Base-by-base conservation (phyloP, 208 protist genomes). In the Trypanosoma avium region DNA sequence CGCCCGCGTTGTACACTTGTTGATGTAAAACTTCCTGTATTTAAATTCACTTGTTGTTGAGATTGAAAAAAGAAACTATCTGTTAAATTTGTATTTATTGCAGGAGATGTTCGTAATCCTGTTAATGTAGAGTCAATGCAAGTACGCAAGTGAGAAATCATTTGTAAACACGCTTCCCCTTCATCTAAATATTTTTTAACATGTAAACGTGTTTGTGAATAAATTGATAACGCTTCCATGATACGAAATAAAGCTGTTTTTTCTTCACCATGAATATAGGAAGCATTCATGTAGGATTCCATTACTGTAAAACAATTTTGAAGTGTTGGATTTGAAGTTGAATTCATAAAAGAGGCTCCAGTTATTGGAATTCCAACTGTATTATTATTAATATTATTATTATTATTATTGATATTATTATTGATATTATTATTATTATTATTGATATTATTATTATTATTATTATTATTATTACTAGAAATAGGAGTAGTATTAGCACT, bases 21-120 rank as follows among this genome's bases (percentile, higher is more conserved):
- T 21, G 30, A 61, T 30, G n/a, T 43, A 6, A 27, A 32, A 13
- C 46, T 10, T 26, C 7, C 5, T 13, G 7, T 10, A 32, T 13
- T 30, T 32, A 10, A 13, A 32, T 26, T 30, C 10, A 10, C 10
- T 30, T 13, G 10, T 52, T 42, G 43, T 33, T 7, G 10, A 43
- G 30, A 52, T 17, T 47, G 35, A 54, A 32, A 61, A 6, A 45
- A 8, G 22, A 55, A 54, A 19, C 38, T 46, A 30, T 69, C 63
- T 26, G 17, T 55, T 27, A 61, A 42, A n/a, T 12, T 15, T 22
- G n/a, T n/a, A n/a, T n/a, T n/a, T n/a, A 3, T 32, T 3, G 30
- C 6, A 19, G 56, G 32, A n/a, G 53, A 24, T 22, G 50, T 17
- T 2, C 45, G 12, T 4, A 52, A 19, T 17, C 26, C 29, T 15